Conservation (phyloP, 768 basidiomycete species). For the Cubamyces sp. region DNA sequence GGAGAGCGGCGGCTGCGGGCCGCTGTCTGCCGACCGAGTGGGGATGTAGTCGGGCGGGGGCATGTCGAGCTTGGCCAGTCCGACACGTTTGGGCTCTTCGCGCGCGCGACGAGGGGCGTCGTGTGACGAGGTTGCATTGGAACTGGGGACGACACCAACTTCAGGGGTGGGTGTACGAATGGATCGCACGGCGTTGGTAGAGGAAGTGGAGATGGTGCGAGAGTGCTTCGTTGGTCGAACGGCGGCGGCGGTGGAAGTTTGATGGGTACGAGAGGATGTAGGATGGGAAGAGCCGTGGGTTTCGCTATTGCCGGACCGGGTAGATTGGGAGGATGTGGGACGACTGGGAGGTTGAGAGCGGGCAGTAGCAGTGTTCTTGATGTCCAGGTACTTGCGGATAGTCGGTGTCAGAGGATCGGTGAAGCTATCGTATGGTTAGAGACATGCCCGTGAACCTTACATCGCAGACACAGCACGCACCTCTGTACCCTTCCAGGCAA, state of each 20-base stretch:
- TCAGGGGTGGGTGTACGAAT: constrained; percentile 13
- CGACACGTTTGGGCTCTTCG: constrained; percentile 14
- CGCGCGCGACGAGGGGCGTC: constrained; percentile 15
- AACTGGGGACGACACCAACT: not conserved
- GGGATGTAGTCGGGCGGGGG: constrained; percentile 29
- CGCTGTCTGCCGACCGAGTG: constrained; percentile 7
- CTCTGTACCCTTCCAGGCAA: constrained; percentile 69
- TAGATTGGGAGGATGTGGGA: constrained; percentile 32
- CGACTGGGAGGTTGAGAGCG: constrained; percentile 34
- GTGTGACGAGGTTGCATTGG: not conserved
- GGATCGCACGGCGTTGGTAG: constrained; percentile 5
- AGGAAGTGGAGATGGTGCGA: constrained; percentile 20
- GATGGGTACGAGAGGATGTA: constrained; percentile 6
- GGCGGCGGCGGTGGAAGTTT: not conserved
- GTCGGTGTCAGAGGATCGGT: constrained; percentile 73
- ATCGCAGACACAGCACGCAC: constrained; percentile 44
- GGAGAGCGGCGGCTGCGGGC: constrained; percentile 19
- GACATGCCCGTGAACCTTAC: not conserved
- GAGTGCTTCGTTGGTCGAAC: constrained; percentile 9
- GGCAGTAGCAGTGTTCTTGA: constrained; percentile 33
- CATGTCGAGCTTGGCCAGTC: constrained; percentile 24
- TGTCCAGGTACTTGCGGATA: constrained; percentile 74
- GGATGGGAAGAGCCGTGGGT: constrained; percentile 7
- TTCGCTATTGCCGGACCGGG: constrained; percentile 19
- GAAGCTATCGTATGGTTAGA: constrained; percentile 54